Percentiles rank a stretch among this genome's conserved stretches.
These are phyloP conservation scores for Starmerella khaoyaiensis DNA, from an alignment of 805 yeast genomes.

Conservation along the genomic window DNA sequence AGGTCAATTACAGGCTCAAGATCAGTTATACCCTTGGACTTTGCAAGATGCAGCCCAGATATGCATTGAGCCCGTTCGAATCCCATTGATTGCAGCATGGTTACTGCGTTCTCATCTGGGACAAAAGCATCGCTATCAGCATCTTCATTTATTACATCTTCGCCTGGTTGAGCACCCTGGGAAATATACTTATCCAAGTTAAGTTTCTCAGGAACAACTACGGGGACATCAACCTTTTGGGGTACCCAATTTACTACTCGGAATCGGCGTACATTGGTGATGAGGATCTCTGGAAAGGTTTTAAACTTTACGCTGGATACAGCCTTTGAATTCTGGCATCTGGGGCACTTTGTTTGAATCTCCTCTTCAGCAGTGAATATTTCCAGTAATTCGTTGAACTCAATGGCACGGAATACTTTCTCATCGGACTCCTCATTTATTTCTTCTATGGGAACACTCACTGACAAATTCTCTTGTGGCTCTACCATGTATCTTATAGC, in stretches of 20 bases:
- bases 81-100: conserved; percentile 68
- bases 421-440: conserved; percentile 33
- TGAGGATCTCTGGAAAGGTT: conserved; percentile 57
- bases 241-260: conserved; percentile 86
- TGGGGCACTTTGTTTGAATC: conserved; percentile 43
- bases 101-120: conserved; percentile 38
- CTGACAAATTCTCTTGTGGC: conserved; percentile 48
- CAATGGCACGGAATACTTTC: conserved; percentile 42
- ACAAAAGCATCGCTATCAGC: conserved; percentile 6
- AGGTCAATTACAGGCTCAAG: conserved; percentile 75
- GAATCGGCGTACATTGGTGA: conserved; percentile 66
- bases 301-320: conserved; percentile 35
- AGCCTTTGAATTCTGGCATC: conserved; percentile 29
- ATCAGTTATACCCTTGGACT: conserved; percentile 34
- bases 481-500: conserved; percentile 47
- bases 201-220: conserved; percentile 36
- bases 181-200: conserved; percentile 36
- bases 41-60: conserved; percentile 61
- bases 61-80: conserved; percentile 54
- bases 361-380: conserved; percentile 40
- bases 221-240: conserved; percentile 61
- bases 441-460: conserved; percentile 40
- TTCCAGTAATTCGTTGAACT: conserved; percentile 39
- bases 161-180: conserved; percentile 33
- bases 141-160: conserved; percentile 27